Evolutionary conservation across 495 filamentous ascomycete genomes (phyloP).

Genomic region (Emericellopsis terricola): DNA sequence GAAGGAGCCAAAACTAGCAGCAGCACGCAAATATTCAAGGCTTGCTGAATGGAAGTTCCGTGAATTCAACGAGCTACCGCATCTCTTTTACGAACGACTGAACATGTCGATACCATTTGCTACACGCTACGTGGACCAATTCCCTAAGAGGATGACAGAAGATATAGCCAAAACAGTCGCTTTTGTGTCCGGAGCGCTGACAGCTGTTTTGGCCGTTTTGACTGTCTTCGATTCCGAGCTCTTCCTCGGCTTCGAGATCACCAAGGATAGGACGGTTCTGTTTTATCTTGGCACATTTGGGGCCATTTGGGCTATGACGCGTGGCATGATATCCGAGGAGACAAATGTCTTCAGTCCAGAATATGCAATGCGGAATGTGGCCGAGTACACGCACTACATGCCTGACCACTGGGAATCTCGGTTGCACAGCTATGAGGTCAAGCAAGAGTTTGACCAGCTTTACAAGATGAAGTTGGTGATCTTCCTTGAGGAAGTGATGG

Average conservation of each 20-base stretch:
- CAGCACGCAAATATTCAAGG: slow-evolving; percentile 75
- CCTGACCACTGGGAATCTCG: slow-evolving; percentile 76
- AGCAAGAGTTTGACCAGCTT: slow-evolving; percentile 65
- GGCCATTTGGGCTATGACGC: slow-evolving; percentile 56
- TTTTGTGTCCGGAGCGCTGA: slow-evolving; percentile 72
- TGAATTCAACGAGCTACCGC: slow-evolving; percentile 91
- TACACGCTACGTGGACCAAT: slow-evolving; percentile 82
- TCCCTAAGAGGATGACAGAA: slow-evolving; percentile 84
- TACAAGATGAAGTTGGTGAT: slow-evolving; percentile 82
- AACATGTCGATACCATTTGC: slow-evolving; percentile 95
- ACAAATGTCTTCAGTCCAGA: slow-evolving; percentile 85
- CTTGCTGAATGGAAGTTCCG: slow-evolving; percentile 96
- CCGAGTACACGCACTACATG: slow-evolving; percentile 79
- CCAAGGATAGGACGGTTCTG: slow-evolving; percentile 60
- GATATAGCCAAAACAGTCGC: slow-evolving; percentile 68
- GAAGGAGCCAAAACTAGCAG: slow-evolving; percentile 63
- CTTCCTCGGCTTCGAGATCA: slow-evolving; percentile 83
- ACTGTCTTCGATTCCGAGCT: slow-evolving; percentile 77
- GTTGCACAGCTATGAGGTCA: slow-evolving; percentile 72
- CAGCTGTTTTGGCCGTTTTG: slow-evolving; percentile 62
- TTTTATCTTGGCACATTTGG: slow-evolving; percentile 65
- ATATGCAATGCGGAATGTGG: slow-evolving; percentile 69
- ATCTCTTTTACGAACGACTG: slow-evolving; percentile 72
- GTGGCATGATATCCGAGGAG: slow-evolving; percentile 68
- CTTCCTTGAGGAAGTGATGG: slow-evolving; percentile 81